These are phyloP conservation scores for Escovopsis weberi DNA, from an alignment of 2,329 filamentous ascomycete genomes.

Conservation along the genomic window DNA sequence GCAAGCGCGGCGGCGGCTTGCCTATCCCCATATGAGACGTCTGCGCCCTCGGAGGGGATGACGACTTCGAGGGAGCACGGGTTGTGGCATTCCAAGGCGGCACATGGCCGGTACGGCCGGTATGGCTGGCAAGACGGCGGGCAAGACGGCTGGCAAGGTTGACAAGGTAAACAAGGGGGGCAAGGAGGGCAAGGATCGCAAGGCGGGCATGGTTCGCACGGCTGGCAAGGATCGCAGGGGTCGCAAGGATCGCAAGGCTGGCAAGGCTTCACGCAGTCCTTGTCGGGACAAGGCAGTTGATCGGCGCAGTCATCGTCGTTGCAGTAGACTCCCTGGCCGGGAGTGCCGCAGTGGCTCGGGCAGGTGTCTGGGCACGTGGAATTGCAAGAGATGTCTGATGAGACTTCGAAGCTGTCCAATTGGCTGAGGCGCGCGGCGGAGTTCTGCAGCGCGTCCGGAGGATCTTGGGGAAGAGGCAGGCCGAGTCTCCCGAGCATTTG, in stretches of 20 bases:
- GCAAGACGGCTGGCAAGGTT: not conserved
- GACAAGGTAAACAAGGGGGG: too few relatives aligned
- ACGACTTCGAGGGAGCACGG: not conserved
- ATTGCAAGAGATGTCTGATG: slow-evolving; percentile 18
- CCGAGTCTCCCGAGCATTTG: too few relatives aligned
- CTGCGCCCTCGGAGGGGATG: not conserved
- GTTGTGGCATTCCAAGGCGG: too few relatives aligned
- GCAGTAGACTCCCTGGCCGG: slow-evolving; percentile 20
- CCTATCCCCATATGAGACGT: slow-evolving; percentile 11
- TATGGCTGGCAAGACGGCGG: not conserved
- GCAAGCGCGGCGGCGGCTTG: slow-evolving; percentile 17
- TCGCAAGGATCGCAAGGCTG: slow-evolving; percentile 14
- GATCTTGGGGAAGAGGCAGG: too few relatives aligned
- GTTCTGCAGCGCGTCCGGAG: too few relatives aligned
- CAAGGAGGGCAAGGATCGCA: slow-evolving; percentile 10
- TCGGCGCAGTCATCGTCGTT: slow-evolving; percentile 19
- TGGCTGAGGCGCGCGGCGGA: too few relatives aligned
- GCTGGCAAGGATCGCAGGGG: not conserved
- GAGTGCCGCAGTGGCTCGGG: slow-evolving; percentile 20
- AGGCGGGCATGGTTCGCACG: not conserved
- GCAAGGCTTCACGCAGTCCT: slow-evolving; percentile 22
- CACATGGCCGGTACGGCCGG: not conserved
- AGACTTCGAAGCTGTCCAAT: too few relatives aligned
- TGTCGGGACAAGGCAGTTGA: slow-evolving; percentile 10
- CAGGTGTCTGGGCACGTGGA: slow-evolving; percentile 22